Conservation (phyloP, 306 rosid species). For the Ormosia semicastrata region DNA sequence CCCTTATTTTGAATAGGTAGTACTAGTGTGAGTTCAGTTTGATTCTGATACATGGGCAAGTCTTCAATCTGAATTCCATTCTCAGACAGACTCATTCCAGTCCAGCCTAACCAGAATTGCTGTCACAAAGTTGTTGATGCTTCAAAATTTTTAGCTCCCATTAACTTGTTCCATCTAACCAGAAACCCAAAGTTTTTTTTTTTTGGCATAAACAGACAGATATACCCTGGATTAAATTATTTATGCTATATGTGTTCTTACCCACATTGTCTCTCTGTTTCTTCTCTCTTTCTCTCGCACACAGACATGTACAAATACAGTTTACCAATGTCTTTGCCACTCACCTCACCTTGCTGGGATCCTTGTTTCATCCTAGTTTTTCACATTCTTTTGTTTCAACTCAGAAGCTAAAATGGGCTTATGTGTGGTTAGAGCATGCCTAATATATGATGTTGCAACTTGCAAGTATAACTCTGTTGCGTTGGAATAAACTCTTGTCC, state of each 20-base stretch:
- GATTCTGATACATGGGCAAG: too few relatives aligned
- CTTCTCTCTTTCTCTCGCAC: neutral
- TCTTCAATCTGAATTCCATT: too few relatives aligned
- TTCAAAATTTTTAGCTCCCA: neutral
- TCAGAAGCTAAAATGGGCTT: neutral
- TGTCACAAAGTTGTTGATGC: neutral
- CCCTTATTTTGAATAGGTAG: too few relatives aligned
- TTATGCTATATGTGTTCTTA: neutral
- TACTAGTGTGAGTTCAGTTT: too few relatives aligned
- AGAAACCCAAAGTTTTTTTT: neutral
- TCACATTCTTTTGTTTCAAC: neutral
- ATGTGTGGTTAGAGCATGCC: neutral
- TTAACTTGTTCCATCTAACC: too few relatives aligned
- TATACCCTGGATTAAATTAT: neutral
- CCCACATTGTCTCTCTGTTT: neutral
- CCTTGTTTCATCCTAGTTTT: neutral
- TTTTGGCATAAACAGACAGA: neutral
- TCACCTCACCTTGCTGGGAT: neutral
- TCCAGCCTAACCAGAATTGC: too few relatives aligned
- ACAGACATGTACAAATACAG: neutral
- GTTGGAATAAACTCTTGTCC: neutral
- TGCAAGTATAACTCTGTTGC: neutral
- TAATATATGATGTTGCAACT: neutral
- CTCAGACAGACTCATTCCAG: too few relatives aligned
- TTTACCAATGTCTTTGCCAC: neutral